Evolutionary conservation across 306 rosid species (phyloP), one percentile per base, ranked within the genome.

Genomic region (Cucurbita pepo): DNA sequence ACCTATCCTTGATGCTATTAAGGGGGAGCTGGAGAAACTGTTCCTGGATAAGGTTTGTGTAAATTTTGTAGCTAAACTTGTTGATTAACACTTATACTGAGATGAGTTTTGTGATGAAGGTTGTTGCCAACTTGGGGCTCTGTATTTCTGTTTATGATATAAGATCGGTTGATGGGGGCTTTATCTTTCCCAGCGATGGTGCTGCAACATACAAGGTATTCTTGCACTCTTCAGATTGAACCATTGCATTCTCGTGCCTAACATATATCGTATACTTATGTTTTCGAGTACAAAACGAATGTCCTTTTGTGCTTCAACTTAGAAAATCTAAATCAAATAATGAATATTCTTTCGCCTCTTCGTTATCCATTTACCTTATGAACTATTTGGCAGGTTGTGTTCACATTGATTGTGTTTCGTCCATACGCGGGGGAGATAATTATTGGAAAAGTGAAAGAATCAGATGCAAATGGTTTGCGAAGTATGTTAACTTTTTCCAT

Each of bases 361-460:
- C 40, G 45, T 66, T 45, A 13, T 45, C 56, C 11, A 21, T 21
- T 14, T 5, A 66, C 21, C n/a, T 40, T 66, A 66, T 45, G 55
- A 66, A 43, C 44, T 64, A 5, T 41, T 64, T 74, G 51, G 70
- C 88, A 91, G 97, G 90, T 82, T 71, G 83, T 79, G 56, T 89
- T 87, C 72, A 87, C 84, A 72, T 62, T 89, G 78, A 76, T 91
- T 67, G 75, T 88, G 89, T 89, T 89, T 71, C 88, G 91, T 76
- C 95, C 97, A 64, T 85, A 81, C 77, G 83, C 62, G 5, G 96
- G 95, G 81, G 96, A 92, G 80, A 77, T 88, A 56, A 84, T 92
- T 76, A 30, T 79, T 44, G 95, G 90, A 59, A 88, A 80, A 73
- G 82, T 92, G 62, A 74, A 80, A 77, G 79, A 84, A 47, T 86